Evolutionary conservation across 306 rosid genomes (phyloP).

Genomic region (Hippophae gyantsensis): DNA sequence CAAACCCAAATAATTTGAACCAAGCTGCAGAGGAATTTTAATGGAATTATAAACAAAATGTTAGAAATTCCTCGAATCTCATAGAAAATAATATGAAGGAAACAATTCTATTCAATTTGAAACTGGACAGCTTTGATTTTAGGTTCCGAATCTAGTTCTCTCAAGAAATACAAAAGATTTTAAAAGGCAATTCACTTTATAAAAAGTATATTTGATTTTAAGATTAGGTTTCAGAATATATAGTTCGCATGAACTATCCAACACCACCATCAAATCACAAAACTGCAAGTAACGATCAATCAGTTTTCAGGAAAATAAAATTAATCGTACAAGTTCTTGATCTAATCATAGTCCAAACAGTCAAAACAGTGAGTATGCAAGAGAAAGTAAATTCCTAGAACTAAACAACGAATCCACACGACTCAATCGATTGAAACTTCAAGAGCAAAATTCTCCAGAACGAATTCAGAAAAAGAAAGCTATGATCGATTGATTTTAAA

Average conservation of each 20-base stretch:
- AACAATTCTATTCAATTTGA: too few relatives aligned
- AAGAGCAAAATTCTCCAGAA: background rate
- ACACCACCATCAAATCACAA: background rate
- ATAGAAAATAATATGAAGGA: too few relatives aligned
- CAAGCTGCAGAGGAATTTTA: background rate
- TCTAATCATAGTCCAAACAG: conserved; percentile 2
- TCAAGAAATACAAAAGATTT: too few relatives aligned
- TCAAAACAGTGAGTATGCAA: background rate
- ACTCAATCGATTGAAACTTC: conserved; percentile 2
- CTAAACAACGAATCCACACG: background rate
- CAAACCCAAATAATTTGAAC: background rate
- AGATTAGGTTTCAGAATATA: too few relatives aligned
- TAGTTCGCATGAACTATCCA: background rate
- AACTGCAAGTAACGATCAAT: background rate
- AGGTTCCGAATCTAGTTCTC: too few relatives aligned
- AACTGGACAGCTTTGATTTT: too few relatives aligned
- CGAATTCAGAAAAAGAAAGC: too few relatives aligned
- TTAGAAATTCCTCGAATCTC: background rate
- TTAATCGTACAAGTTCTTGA: background rate
- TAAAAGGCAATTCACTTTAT: too few relatives aligned
- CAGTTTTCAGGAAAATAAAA: conserved; percentile 4
- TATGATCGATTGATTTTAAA: too few relatives aligned
- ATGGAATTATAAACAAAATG: background rate
- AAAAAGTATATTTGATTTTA: too few relatives aligned
- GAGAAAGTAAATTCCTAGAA: background rate